phyloP scores from a whole-genome alignment of 345 rosid genomes.

The Nephelium lappaceum region DNA sequence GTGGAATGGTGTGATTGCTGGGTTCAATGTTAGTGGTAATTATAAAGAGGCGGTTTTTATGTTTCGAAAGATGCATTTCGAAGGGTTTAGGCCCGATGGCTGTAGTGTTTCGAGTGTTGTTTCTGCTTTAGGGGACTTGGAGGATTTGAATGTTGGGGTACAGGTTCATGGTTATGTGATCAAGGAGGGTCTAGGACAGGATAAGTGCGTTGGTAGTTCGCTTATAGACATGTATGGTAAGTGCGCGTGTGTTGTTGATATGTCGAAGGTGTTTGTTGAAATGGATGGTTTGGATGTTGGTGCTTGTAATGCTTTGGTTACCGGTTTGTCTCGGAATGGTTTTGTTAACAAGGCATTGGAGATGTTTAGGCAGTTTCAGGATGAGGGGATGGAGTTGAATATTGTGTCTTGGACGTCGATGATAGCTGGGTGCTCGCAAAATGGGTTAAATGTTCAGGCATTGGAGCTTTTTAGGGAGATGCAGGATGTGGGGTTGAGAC shows the following conservation, averaged over 20 bases:
- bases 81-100: constrained; percentile 37
- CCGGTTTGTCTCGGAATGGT: constrained; percentile 37
- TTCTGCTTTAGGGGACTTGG: constrained; percentile 33
- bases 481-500: constrained; percentile 36
- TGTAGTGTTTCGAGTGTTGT: constrained; percentile 35
- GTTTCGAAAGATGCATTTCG: constrained; percentile 31
- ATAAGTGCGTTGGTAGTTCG: constrained; percentile 29
- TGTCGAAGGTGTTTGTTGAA: constrained; percentile 34
- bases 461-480: constrained; percentile 43
- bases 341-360: constrained; percentile 34
- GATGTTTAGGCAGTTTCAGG: constrained; percentile 27
- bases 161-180: constrained; percentile 35
- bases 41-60: constrained; percentile 23
- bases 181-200: constrained; percentile 31
- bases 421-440: constrained; percentile 42
- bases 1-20: constrained; percentile 42
- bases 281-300: constrained; percentile 31
- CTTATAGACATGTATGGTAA: constrained; percentile 44
- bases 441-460: constrained; percentile 43
- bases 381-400: constrained; percentile 31
- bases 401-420: constrained; percentile 43
- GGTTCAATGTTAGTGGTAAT: constrained; percentile 34
- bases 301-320: constrained; percentile 38
- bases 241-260: constrained; percentile 29
- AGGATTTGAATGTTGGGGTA: constrained; percentile 26